Base-by-base conservation (phyloP, 306 rosid species). In the Datisca glomerata region DNA sequence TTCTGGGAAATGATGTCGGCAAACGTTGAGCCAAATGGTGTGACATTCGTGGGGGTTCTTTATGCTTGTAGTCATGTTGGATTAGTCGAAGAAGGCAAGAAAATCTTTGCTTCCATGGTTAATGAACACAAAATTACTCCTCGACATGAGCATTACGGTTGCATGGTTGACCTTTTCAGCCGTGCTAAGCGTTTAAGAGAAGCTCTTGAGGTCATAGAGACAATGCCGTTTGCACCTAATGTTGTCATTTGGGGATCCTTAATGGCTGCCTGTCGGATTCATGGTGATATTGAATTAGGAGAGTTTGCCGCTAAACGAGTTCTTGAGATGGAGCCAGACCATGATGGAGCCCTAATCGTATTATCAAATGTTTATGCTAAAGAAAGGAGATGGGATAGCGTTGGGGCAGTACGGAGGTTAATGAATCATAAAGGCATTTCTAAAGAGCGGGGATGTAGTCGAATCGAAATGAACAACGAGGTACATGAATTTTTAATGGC, bases 51-150 rank as follows among this genome's bases (percentile, higher is more conserved):
- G 4, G 84, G 89, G n/a, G 72, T 79, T 38, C 94, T 87, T 20
- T 81, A 78, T 70, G 96, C 96, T 18, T 87, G 96, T 41, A 67
- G 94, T 60, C 96, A 87, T 55, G 82, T 71, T 0, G 94, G 97
- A 49, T 61, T 82, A 21, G 85, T 79, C 45, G 73, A 76, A 56
- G 69, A 76, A 56, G 93, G 89, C 12, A 52, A 37, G 47, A 53
- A 51, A 27, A 31, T 82, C 18, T 87, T 76, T 53, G 64, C 68
- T 37, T 82, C 76, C 11, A 76, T 87, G 97, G 59, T 53, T 23
- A 36, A 60, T 47, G 85, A 81, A 38, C 57, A 69, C 21, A 67
- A 70, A 25, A 76, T 87, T 43, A 49, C 75, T 75, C 89, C 85
- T 19, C 63, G 67, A 59, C 93, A 58, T 7, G 85, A 76, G 51